A percentile compares a stretch with the other conserved stretches of the same genome.
These are phyloP conservation scores for Clitocybe nebularis DNA, from an alignment of 1,284 basidiomycete species.

Conservation along the genomic window DNA sequence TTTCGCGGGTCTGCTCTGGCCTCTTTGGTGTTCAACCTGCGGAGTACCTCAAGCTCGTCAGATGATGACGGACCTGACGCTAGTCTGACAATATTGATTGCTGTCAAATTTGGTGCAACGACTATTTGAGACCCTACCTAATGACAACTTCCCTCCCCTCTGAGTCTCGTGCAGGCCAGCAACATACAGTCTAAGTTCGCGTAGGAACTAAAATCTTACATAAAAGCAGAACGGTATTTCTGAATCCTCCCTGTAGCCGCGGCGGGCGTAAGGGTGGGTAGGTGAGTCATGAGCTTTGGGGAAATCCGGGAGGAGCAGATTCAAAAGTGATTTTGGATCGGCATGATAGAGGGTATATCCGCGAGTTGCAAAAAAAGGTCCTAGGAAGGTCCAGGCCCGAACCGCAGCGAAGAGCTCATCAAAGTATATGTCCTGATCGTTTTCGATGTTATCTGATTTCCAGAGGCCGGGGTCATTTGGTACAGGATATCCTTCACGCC, in stretches of 20 bases:
- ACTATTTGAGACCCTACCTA: constrained; percentile 4
- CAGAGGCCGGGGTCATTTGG: not conserved
- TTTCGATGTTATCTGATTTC: not conserved
- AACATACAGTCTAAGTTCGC: not conserved
- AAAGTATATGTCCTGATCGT: not conserved
- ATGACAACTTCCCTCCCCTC: constrained; percentile 15
- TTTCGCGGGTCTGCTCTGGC: constrained; percentile 13
- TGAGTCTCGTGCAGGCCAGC: constrained; percentile 8
- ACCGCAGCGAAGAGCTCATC: not conserved
- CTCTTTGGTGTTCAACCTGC: constrained; percentile 8
- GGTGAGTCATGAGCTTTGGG: not conserved
- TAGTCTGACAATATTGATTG: constrained; percentile 1
- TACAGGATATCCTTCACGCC: constrained; percentile 5
- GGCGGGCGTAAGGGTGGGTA: constrained; percentile 1
- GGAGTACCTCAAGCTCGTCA: constrained; percentile 11
- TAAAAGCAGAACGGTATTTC: constrained; percentile 3
- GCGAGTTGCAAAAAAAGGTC: constrained; percentile 12
- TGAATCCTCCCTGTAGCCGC: not conserved
- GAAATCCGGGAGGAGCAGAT: constrained; percentile 1
- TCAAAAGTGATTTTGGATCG: not conserved
- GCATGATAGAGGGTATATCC: constrained; percentile 12
- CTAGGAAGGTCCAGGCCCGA: constrained; percentile 12
- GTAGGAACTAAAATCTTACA: constrained; percentile 1
- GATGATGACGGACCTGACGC: constrained; percentile 9
- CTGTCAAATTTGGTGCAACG: not conserved